Conservation (phyloP, 306 rosid genomes). For the Cyamopsis tetragonoloba region DNA sequence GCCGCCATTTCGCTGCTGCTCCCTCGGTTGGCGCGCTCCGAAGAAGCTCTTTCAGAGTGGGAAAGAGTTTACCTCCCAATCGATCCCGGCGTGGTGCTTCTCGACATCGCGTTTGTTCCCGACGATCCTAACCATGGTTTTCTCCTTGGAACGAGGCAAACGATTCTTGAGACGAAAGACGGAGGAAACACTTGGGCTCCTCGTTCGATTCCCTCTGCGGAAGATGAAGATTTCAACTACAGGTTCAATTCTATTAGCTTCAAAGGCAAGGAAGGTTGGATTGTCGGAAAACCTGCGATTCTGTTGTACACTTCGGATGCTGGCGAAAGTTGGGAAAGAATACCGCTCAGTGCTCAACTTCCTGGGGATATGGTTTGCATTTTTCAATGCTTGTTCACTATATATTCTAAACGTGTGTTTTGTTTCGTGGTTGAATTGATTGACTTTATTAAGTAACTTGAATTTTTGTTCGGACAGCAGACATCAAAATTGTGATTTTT, state of each 20-base stretch:
- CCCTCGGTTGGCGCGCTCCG: constrained; percentile 50
- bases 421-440: no score
- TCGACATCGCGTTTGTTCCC: constrained; percentile 91
- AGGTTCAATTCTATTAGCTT: constrained; percentile 91
- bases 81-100: constrained; percentile 97
- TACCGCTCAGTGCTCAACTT: constrained; percentile 83
- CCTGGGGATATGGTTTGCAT: constrained; percentile 85
- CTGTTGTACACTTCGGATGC: constrained; percentile 81
- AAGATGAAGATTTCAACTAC: constrained; percentile 93
- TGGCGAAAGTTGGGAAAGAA: constrained; percentile 88
- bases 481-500: no score
- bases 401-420: no score
- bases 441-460: no score
- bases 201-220: constrained; percentile 91
- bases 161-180: constrained; percentile 88
- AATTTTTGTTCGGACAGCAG: no score
- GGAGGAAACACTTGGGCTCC: constrained; percentile 87
- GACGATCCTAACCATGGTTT: constrained; percentile 76
- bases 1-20: constrained; percentile 55
- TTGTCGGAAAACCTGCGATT: constrained; percentile 90
- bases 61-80: constrained; percentile 81
- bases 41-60: constrained; percentile 80
- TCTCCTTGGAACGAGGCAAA: constrained; percentile 85
- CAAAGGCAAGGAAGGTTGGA: constrained; percentile 95
- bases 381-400: not conserved